phyloP scores from a whole-genome alignment of 108 stramenopile genomes.

The Parietichytrium sp. region DNA sequence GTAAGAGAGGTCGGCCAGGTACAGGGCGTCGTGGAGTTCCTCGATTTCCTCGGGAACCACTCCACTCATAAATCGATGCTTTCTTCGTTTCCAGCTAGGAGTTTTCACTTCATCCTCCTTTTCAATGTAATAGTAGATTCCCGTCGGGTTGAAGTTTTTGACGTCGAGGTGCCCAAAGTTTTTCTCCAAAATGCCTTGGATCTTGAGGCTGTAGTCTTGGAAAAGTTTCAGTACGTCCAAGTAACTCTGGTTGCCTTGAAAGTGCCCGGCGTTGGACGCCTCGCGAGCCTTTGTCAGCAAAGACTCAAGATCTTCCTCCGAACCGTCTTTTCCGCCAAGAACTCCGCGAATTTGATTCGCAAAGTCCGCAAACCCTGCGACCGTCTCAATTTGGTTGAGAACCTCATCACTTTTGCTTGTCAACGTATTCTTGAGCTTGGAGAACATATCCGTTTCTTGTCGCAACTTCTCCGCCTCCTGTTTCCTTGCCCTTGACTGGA shows the following conservation, averaged over 20 bases:
- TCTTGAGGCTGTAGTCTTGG: background rate
- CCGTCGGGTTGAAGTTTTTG: constrained; percentile 19
- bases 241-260: constrained; percentile 1
- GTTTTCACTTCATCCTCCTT: constrained; percentile 70
- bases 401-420: no score
- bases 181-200: background rate
- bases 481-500: no score
- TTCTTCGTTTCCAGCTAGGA: constrained; percentile 74
- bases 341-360: no score
- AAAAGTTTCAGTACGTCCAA: background rate
- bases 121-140: constrained; percentile 70
- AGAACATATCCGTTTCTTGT: no score
- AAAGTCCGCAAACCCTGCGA: no score
- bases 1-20: constrained; percentile 68
- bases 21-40: constrained; percentile 67
- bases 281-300: constrained; percentile 19
- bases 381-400: no score
- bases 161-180: constrained; percentile 28
- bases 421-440: no score
- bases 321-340: no score
- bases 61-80: constrained; percentile 66
- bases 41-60: constrained; percentile 63
- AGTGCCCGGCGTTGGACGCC: constrained; percentile 3
- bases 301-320: constrained; percentile 22
- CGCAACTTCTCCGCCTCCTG: no score